Evolutionary conservation across 2,329 filamentous ascomycete species (phyloP).

Genomic region (Sporothrix protearum): DNA sequence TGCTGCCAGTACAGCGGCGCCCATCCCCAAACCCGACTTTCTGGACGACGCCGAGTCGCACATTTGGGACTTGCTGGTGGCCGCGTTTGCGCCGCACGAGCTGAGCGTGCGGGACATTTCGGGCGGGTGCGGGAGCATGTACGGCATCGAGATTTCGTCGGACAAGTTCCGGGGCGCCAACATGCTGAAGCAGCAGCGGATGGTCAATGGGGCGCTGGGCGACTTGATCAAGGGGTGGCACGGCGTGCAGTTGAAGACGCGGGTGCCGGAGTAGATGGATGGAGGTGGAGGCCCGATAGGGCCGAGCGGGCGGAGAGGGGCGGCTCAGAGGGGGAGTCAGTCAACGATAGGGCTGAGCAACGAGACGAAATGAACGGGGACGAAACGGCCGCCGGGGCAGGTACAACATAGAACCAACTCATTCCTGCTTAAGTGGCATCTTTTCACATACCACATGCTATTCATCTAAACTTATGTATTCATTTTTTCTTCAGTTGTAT

Average conservation of each 20-base stretch:
- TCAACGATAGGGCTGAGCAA: neutral
- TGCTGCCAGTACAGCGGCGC: neutral
- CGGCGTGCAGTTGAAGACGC: slow-evolving; percentile 75
- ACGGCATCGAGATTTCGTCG: slow-evolving; percentile 73
- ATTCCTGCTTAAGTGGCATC: neutral
- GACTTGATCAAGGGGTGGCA: slow-evolving; percentile 80
- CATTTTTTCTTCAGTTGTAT: neutral
- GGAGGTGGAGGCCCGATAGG: neutral
- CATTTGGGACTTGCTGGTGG: slow-evolving; percentile 54
- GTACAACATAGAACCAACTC: slow-evolving; percentile 9
- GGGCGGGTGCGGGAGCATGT: slow-evolving; percentile 84
- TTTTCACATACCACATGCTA: neutral
- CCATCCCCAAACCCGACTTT: slow-evolving; percentile 46
- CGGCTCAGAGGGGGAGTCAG: too few relatives aligned
- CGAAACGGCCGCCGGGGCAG: neutral
- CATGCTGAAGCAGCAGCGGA: slow-evolving; percentile 76
- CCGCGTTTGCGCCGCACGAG: slow-evolving; percentile 49
- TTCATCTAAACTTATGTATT: neutral
- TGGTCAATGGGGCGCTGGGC: slow-evolving; percentile 71
- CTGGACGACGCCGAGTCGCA: slow-evolving; percentile 55
- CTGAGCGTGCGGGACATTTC: slow-evolving; percentile 73
- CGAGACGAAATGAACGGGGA: too few relatives aligned
- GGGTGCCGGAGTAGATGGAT: slow-evolving; percentile 40
- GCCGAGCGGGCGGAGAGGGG: neutral
- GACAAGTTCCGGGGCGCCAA: slow-evolving; percentile 65